Conservation (phyloP, 176 grass and related monocot genomes). For the Olyra latifolia region DNA sequence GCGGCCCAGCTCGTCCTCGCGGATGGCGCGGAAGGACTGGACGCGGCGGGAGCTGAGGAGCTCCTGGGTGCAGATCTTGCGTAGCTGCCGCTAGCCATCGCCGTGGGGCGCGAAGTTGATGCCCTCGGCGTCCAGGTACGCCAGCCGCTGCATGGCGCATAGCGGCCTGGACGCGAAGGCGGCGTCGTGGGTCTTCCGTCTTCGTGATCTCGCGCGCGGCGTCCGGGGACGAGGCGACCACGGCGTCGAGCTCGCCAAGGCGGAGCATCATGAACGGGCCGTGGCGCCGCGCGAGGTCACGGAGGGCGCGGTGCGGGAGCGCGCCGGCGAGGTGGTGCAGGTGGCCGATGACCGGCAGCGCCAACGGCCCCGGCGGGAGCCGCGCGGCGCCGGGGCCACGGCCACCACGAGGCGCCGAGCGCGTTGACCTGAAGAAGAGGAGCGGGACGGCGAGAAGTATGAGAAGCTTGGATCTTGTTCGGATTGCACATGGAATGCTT, state of each 20-base stretch:
- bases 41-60: slow-evolving; percentile 49
- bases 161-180: no score
- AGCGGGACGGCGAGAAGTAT: no score
- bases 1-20: no score
- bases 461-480: no score
- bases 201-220: slow-evolving; percentile 62
- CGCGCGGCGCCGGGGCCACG: neutral
- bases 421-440: no score
- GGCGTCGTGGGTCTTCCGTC: neutral
- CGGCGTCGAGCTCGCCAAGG: neutral
- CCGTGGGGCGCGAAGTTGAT: slow-evolving; percentile 58
- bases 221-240: slow-evolving; percentile 48
- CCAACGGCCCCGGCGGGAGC: slow-evolving; percentile 1
- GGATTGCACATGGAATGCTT: no score
- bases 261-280: slow-evolving; percentile 19
- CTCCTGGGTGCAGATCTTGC: slow-evolving; percentile 51
- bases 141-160: no score
- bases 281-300: neutral
- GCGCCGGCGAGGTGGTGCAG: slow-evolving; percentile 22
- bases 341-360: slow-evolving; percentile 22
- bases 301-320: slow-evolving; percentile 21
- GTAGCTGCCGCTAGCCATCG: slow-evolving; percentile 53
- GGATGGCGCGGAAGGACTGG: slow-evolving; percentile 35
- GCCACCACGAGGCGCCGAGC: no score
- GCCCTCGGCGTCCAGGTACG: slow-evolving; percentile 35